Evolutionary conservation across 306 rosid species (phyloP).

Genomic region (Senna tora): DNA sequence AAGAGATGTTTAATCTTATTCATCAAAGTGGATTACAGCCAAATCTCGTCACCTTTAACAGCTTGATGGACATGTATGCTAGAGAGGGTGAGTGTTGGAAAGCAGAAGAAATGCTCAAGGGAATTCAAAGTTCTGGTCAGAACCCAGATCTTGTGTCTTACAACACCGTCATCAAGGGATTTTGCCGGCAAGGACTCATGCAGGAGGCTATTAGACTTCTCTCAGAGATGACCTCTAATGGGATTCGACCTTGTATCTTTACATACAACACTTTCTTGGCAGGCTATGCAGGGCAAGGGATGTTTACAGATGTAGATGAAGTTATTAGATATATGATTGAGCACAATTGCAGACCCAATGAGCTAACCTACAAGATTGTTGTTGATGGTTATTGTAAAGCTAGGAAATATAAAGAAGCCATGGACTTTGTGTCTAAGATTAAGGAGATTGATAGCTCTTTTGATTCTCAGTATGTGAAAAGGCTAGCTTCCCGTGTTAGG

Average conservation of each 20-base stretch:
- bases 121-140: conserved; percentile 60
- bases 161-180: conserved; percentile 85
- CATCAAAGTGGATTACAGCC: conserved; percentile 69
- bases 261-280: conserved; percentile 92
- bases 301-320: conserved; percentile 80
- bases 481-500: conserved; percentile 70
- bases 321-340: conserved; percentile 83
- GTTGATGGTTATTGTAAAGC: conserved; percentile 84
- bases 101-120: conserved; percentile 86
- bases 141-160: conserved; percentile 85
- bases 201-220: conserved; percentile 85
- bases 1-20: conserved; percentile 69
- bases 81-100: conserved; percentile 85
- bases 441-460: conserved; percentile 61
- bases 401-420: conserved; percentile 65
- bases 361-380: conserved; percentile 84
- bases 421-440: conserved; percentile 71
- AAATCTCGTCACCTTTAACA: conserved; percentile 75
- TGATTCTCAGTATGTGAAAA: conserved; percentile 56
- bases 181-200: conserved; percentile 87
- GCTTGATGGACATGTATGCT: conserved; percentile 89
- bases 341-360: conserved; percentile 80
- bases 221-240: conserved; percentile 73
- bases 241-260: conserved; percentile 80
- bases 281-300: conserved; percentile 65